phyloP scores from a whole-genome alignment of 768 basidiomycete genomes.

The Phylloporus arenicola region DNA sequence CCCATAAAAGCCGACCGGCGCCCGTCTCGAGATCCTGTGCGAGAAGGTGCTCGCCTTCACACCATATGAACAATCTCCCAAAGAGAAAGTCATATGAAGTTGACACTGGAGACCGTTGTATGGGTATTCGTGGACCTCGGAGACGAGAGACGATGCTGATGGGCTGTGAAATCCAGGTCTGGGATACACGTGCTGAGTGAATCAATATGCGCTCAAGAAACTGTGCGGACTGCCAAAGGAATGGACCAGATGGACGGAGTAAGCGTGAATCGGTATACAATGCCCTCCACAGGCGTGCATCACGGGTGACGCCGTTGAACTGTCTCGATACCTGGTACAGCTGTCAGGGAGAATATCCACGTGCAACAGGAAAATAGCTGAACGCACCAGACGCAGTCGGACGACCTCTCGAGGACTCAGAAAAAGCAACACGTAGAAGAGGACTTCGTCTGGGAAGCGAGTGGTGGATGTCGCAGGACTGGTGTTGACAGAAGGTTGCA shows the following conservation, averaged over 20 bases:
- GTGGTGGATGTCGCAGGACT: background rate
- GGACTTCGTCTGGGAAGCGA: conserved; percentile 16
- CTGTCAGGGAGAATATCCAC: background rate
- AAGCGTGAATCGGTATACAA: conserved; percentile 13
- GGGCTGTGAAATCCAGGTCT: conserved; percentile 18
- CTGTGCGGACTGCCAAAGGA: conserved; percentile 15
- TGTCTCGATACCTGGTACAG: conserved; percentile 16
- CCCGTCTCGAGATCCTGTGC: conserved; percentile 20
- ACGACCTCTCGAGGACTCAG: conserved; percentile 14
- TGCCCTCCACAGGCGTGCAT: conserved; percentile 16
- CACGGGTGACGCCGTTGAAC: conserved; percentile 12
- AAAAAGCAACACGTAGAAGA: conserved; percentile 12
- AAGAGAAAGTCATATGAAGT: conserved; percentile 20
- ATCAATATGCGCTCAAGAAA: conserved; percentile 16
- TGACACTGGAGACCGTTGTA: conserved; percentile 10
- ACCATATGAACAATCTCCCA: conserved; percentile 21
- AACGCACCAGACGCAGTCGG: conserved; percentile 14
- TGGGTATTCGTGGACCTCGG: conserved; percentile 14
- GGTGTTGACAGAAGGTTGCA: conserved; percentile 8
- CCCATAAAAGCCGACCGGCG: conserved; percentile 16
- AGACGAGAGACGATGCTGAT: conserved; percentile 6
- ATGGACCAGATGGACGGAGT: conserved; percentile 21
- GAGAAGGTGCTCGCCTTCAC: conserved; percentile 16
- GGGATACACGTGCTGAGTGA: conserved; percentile 16
- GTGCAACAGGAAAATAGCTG: background rate